Conservation (phyloP, 2,329 filamentous ascomycete species). For the Blastomyces silverae region DNA sequence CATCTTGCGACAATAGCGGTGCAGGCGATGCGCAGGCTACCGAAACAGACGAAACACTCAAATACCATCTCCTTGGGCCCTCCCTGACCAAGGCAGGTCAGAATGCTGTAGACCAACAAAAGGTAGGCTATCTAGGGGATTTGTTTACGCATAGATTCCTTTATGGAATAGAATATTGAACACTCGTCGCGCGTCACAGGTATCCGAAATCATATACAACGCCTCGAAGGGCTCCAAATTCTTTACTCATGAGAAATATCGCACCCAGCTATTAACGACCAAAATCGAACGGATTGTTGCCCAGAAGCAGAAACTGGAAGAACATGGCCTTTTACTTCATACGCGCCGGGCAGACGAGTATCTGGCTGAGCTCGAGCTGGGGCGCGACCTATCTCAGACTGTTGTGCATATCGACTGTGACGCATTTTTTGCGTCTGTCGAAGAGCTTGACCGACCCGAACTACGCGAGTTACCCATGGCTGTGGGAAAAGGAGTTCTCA, state of each 20-base stretch:
- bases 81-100: constrained; percentile 92
- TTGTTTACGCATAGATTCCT: neutral
- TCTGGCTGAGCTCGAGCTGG: constrained; percentile 69
- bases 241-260: constrained; percentile 82
- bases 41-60: constrained; percentile 58
- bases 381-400: constrained; percentile 72
- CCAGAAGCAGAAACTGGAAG: constrained; percentile 68
- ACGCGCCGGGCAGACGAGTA: constrained; percentile 71
- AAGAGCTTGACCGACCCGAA: constrained; percentile 75
- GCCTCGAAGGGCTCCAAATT: constrained; percentile 94
- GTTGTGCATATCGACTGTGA: constrained; percentile 95
- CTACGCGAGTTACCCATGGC: constrained; percentile 83
- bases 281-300: constrained; percentile 76
- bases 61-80: constrained; percentile 82
- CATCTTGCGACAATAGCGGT: constrained; percentile 4
- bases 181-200: constrained; percentile 41
- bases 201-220: constrained; percentile 95
- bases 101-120: constrained; percentile 84
- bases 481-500: constrained; percentile 67
- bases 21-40: neutral
- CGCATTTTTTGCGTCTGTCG: constrained; percentile 94
- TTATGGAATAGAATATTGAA: neutral
- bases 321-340: constrained; percentile 65
- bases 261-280: constrained; percentile 72
- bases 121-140: constrained; percentile 45